Percentiles rank a stretch among this genome's conserved stretches.
These are phyloP conservation scores for Eutreptiella sp. DNA, from an alignment of 208 protist species.

Conservation along the genomic window DNA sequence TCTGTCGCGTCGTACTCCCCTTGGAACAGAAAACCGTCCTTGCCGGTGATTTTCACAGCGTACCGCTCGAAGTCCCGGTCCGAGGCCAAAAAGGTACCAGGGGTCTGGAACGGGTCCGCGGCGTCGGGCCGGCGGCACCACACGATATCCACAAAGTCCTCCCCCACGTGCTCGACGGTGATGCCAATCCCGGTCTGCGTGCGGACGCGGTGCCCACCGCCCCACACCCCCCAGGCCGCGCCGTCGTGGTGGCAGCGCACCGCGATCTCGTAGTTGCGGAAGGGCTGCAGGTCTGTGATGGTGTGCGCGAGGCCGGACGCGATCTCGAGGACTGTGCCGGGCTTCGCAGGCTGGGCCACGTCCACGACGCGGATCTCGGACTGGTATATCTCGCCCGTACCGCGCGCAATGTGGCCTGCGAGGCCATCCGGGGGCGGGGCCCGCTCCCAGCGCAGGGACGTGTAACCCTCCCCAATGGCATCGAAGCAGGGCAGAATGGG, in stretches of 20 bases:
- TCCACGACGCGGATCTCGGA: conserved; percentile 71
- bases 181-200: conserved; percentile 75
- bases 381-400: conserved; percentile 57
- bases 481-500: conserved; percentile 62
- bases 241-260: conserved; percentile 82
- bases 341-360: conserved; percentile 43
- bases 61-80: conserved; percentile 64
- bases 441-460: conserved; percentile 64
- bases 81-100: conserved; percentile 65
- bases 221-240: conserved; percentile 78
- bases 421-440: conserved; percentile 54
- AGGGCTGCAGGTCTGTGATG: conserved; percentile 55
- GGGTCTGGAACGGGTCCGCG: conserved; percentile 39
- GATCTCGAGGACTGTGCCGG: conserved; percentile 57
- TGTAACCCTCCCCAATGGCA: conserved; percentile 75
- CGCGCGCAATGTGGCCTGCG: conserved; percentile 37
- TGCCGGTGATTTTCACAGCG: conserved; percentile 63
- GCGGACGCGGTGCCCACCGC: conserved; percentile 68
- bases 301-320: conserved; percentile 56
- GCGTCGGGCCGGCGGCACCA: conserved; percentile 65
- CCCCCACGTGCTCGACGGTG: conserved; percentile 65
- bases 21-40: conserved; percentile 61
- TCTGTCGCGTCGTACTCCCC: conserved; percentile 52
- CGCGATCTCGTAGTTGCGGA: conserved; percentile 70
- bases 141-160: conserved; percentile 72